phyloP scores from a whole-genome alignment of 106 monocot genomes.

The Dendrobium officinale region DNA sequence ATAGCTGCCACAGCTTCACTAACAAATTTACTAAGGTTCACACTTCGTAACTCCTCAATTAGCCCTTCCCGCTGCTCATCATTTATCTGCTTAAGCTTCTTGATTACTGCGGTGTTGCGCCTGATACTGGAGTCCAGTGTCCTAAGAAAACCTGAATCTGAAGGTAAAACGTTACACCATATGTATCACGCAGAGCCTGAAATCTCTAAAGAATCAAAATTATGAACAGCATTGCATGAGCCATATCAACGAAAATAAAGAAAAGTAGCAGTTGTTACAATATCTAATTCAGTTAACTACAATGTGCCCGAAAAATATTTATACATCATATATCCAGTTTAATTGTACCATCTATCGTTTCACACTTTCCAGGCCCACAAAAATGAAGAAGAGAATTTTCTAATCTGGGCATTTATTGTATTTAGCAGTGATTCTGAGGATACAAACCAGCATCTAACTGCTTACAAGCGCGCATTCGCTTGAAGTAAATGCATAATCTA shows the following conservation, averaged over 20 bases:
- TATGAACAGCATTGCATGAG: not conserved
- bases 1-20: conserved; percentile 96
- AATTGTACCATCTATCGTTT: too few species aligned
- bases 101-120: conserved; percentile 84
- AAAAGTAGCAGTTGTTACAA: too few species aligned
- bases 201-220: not conserved
- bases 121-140: conserved; percentile 93
- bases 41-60: conserved; percentile 82
- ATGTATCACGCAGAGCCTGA: not conserved
- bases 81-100: conserved; percentile 90
- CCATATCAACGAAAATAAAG: not conserved
- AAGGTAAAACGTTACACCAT: conserved; percentile 3
- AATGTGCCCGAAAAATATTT: too few species aligned
- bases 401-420: too few species aligned
- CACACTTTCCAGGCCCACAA: too few species aligned
- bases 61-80: conserved; percentile 84
- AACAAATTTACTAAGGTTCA: conserved; percentile 98
- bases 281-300: too few species aligned
- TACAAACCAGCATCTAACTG: too few species aligned
- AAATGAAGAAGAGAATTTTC: too few species aligned
- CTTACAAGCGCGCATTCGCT: too few species aligned
- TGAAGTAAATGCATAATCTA: too few species aligned
- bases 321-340: too few species aligned
- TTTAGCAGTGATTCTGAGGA: too few species aligned
- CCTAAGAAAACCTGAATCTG: conserved; percentile 79